Conservation (phyloP, 208 protist species). For the Trypanosoma platydactyli region DNA sequence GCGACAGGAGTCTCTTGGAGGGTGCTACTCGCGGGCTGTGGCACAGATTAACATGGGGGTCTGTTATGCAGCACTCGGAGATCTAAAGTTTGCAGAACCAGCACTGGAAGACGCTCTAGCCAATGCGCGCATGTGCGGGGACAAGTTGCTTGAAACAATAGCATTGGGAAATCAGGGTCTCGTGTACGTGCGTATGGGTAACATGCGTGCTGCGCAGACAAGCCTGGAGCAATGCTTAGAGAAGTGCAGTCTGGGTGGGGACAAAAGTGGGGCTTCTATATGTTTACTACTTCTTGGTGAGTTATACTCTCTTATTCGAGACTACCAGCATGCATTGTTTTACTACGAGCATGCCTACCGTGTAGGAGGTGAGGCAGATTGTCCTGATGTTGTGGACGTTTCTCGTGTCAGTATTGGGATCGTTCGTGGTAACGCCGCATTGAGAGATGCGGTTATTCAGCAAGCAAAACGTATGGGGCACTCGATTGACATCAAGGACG, state of each 20-base stretch:
- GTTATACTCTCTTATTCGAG: slow-evolving; percentile 81
- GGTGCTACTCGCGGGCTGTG: slow-evolving; percentile 72
- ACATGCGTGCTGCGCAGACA: slow-evolving; percentile 76
- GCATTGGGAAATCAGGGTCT: slow-evolving; percentile 82
- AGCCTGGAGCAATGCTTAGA: slow-evolving; percentile 84
- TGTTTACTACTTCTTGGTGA: slow-evolving; percentile 87
- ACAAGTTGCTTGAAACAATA: slow-evolving; percentile 78
- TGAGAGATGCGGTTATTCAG: slow-evolving; percentile 60
- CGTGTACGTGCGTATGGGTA: slow-evolving; percentile 66
- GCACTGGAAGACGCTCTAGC: slow-evolving; percentile 74
- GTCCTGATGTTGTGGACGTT: slow-evolving; percentile 67
- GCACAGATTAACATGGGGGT: slow-evolving; percentile 89
- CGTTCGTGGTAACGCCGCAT: slow-evolving; percentile 57
- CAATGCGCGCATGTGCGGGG: slow-evolving; percentile 56
- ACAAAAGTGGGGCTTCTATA: slow-evolving; percentile 81
- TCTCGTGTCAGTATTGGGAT: slow-evolving; percentile 85
- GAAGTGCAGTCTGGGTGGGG: slow-evolving; percentile 75
- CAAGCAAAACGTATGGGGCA: slow-evolving; percentile 67
- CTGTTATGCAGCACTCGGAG: slow-evolving; percentile 76
- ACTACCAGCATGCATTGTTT: slow-evolving; percentile 84
- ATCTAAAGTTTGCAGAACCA: slow-evolving; percentile 75
- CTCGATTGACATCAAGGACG: slow-evolving; percentile 48
- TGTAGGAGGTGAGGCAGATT: slow-evolving; percentile 74
- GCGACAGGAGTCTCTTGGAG: slow-evolving; percentile 78
- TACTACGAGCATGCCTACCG: slow-evolving; percentile 90